These are phyloP conservation scores for Ogataea philodendri DNA, from an alignment of 805 yeast genomes.

Conservation along the genomic window DNA sequence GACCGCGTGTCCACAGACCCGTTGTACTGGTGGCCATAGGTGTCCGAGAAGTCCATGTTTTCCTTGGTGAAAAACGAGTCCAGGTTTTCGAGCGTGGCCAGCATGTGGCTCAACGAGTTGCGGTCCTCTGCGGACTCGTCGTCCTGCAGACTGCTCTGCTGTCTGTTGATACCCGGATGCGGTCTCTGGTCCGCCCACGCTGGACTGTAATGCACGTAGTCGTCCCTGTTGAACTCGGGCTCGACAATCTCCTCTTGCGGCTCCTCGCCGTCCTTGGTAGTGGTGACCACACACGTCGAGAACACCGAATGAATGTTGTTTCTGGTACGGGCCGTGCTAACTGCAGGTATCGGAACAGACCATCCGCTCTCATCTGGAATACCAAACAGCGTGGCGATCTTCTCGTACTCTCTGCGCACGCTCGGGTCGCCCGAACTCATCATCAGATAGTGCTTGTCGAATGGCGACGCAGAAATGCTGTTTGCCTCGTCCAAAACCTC, in stretches of 20 bases:
- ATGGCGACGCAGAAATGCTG: slow-evolving; percentile 81
- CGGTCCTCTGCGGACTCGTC: slow-evolving; percentile 52
- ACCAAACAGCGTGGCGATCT: slow-evolving; percentile 87
- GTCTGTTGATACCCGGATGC: slow-evolving; percentile 21
- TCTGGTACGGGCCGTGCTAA: slow-evolving; percentile 83
- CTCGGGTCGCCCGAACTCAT: slow-evolving; percentile 86
- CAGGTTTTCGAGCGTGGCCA: slow-evolving; percentile 87
- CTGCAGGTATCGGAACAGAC: slow-evolving; percentile 95
- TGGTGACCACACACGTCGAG: slow-evolving; percentile 65
- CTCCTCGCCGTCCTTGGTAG: slow-evolving; percentile 40
- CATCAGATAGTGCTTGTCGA: slow-evolving; percentile 88
- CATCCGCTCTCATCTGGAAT: slow-evolving; percentile 95
- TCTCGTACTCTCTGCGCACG: slow-evolving; percentile 76
- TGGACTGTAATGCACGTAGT: slow-evolving; percentile 40
- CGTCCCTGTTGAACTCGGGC: slow-evolving; percentile 56
- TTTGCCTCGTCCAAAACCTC: slow-evolving; percentile 86
- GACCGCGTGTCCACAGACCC: slow-evolving; percentile 63
- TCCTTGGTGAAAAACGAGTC: slow-evolving; percentile 85
- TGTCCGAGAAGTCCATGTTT: slow-evolving; percentile 26
- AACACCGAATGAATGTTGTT: slow-evolving; percentile 95
- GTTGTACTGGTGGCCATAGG: slow-evolving; percentile 42
- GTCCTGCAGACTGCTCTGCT: slow-evolving; percentile 37
- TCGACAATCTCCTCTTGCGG: slow-evolving; percentile 29
- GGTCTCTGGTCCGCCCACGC: slow-evolving; percentile 29
- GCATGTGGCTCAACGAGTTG: slow-evolving; percentile 81